A percentile compares a stretch with the other conserved stretches of the same genome.
phyloP scores from a whole-genome alignment of 345 rosid genomes.

The Angophora floribunda region DNA sequence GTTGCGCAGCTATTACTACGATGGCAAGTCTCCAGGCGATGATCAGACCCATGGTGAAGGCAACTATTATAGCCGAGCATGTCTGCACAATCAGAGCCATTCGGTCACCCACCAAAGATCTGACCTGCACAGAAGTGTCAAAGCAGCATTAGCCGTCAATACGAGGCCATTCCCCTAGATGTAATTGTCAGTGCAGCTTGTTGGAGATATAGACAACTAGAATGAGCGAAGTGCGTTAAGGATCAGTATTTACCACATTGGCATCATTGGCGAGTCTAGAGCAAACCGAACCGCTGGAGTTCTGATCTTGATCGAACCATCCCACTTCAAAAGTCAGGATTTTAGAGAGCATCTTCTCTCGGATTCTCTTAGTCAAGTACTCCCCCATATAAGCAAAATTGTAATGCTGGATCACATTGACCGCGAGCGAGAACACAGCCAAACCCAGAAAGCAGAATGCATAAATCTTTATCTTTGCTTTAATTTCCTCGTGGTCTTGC shows the following conservation, averaged over 20 bases:
- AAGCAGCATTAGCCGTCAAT: not conserved
- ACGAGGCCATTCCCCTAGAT: not conserved
- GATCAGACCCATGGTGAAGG: conserved; percentile 51
- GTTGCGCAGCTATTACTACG: conserved; percentile 54
- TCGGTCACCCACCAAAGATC: conserved; percentile 49
- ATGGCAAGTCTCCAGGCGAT: conserved; percentile 57
- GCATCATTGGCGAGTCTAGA: conserved; percentile 65
- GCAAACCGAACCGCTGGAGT: conserved; percentile 54
- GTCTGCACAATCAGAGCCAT: conserved; percentile 44
- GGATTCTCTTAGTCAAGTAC: conserved; percentile 43
- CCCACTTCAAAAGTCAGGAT: conserved; percentile 59
- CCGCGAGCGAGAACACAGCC: conserved; percentile 25
- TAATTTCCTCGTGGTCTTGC: conserved; percentile 35
- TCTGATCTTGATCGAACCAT: conserved; percentile 59
- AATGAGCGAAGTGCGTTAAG: not conserved
- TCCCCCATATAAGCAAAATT: conserved; percentile 59
- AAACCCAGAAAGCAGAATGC: conserved; percentile 30
- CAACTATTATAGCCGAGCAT: conserved; percentile 40
- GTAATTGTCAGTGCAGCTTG: no score
- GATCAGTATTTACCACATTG: conserved; percentile 24
- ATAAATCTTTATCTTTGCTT: conserved; percentile 37
- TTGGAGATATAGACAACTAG: not conserved
- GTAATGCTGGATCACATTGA: conserved; percentile 49
- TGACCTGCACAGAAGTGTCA: not conserved
- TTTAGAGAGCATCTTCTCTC: conserved; percentile 60